Percentiles rank a stretch among this genome's conserved stretches.
These are phyloP conservation scores for Geranium brycei DNA, from an alignment of 345 rosid species.

Conservation along the genomic window DNA sequence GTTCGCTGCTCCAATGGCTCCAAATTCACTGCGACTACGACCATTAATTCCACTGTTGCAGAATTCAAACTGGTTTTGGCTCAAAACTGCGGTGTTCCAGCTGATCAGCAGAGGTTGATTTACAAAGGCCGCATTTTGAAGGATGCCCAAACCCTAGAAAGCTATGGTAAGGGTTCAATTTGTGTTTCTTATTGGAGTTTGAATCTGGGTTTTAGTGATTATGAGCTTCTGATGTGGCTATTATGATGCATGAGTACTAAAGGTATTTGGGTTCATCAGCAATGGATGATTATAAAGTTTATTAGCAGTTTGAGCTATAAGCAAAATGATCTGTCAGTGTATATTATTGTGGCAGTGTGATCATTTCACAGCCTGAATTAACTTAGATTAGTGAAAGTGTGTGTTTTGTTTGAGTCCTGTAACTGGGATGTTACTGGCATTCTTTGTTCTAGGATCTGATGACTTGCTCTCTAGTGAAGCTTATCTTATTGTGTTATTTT, in stretches of 20 bases:
- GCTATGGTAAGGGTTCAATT: constrained; percentile 36
- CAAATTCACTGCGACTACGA: constrained; percentile 40
- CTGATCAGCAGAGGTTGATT: constrained; percentile 70
- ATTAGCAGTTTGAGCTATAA: not conserved
- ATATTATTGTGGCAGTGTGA: not conserved
- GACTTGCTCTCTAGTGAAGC: not conserved
- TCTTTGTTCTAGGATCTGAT: not conserved
- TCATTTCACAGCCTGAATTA: not conserved
- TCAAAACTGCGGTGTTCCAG: constrained; percentile 55
- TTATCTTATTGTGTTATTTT: too few relatives aligned
- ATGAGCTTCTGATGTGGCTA: too few relatives aligned
- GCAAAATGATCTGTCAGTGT: not conserved
- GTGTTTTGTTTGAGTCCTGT: too few relatives aligned
- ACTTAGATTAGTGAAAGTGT: not conserved
- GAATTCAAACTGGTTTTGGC: constrained; percentile 46
- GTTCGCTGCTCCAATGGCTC: constrained; percentile 14
- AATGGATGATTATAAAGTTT: not conserved
- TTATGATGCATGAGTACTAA: too few relatives aligned
- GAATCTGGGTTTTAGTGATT: too few relatives aligned
- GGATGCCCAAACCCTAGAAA: constrained; percentile 60
- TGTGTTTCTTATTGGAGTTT: not conserved
- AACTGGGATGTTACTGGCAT: not conserved
- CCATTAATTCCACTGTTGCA: constrained; percentile 41
- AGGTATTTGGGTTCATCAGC: not conserved
- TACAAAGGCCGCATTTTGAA: constrained; percentile 78